Conservation (phyloP, 1,139 yeast genomes). For the Debaryomyces singareniensis region DNA sequence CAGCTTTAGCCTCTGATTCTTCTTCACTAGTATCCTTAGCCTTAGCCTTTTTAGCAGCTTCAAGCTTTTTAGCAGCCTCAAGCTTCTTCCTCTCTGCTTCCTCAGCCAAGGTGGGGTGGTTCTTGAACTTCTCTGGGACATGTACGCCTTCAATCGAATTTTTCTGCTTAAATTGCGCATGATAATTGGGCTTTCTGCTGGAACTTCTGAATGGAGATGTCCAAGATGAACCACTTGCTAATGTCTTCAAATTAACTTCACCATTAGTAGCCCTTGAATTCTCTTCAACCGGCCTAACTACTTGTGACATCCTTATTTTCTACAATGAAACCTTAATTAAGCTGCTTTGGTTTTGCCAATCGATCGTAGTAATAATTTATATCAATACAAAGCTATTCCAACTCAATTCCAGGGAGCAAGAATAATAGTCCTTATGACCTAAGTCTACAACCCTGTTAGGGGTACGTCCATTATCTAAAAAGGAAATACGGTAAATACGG, state of each 20-base stretch:
- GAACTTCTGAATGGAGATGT: conserved; percentile 46
- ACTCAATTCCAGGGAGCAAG: no score
- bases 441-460: no score
- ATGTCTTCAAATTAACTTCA: conserved; percentile 31
- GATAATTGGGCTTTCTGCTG: conserved; percentile 20
- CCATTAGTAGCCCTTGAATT: conserved; percentile 1
- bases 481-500: no score
- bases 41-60: conserved; percentile 8
- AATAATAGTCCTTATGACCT: no score
- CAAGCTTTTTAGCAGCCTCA: conserved; percentile 2
- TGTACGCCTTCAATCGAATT: conserved; percentile 29
- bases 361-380: no score
- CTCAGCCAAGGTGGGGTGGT: conserved; percentile 38
- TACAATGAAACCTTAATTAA: no score
- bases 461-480: no score
- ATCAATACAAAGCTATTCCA: no score
- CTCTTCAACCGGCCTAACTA: conserved; percentile 11
- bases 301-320: conserved; percentile 18
- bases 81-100: conserved; percentile 13
- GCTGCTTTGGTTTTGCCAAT: no score
- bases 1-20: conserved; percentile 10
- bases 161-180: conserved; percentile 29
- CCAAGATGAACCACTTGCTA: conserved; percentile 38
- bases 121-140: conserved; percentile 38
- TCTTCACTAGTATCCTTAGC: conserved; percentile 9